These are phyloP conservation scores for Fagopyrum homotropicum DNA, from an alignment of 148 eudicot species.

Conservation along the genomic window DNA sequence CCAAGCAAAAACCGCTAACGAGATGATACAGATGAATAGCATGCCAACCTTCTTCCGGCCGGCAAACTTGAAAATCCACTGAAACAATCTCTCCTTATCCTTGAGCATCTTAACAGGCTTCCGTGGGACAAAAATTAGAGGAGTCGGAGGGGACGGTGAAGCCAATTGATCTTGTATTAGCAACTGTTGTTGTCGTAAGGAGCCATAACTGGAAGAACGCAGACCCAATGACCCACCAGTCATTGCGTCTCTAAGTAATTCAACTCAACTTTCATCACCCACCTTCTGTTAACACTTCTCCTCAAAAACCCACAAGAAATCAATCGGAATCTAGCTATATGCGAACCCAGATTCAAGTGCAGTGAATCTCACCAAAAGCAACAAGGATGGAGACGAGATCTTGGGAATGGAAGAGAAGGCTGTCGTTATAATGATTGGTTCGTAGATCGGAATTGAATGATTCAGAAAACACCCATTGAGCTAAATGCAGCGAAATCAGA, in stretches of 20 bases:
- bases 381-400: neutral
- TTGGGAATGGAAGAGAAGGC: neutral
- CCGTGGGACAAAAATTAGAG: conserved; percentile 21
- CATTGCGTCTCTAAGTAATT: conserved; percentile 56
- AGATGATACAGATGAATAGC: conserved; percentile 73
- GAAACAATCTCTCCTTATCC: conserved; percentile 73
- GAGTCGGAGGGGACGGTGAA: conserved; percentile 35
- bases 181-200: conserved; percentile 58
- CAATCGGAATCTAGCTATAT: neutral
- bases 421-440: neutral
- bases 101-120: conserved; percentile 72
- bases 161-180: conserved; percentile 13
- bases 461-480: neutral
- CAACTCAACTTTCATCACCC: conserved; percentile 53
- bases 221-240: conserved; percentile 91
- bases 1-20: conserved; percentile 71
- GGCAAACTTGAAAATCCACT: conserved; percentile 66
- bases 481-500: neutral
- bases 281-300: neutral
- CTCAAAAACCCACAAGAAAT: neutral
- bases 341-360: conserved; percentile 3
- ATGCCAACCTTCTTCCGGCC: conserved; percentile 91
- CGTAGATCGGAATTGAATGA: conserved; percentile 12
- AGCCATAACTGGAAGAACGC: conserved; percentile 88
- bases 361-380: neutral